Conservation (phyloP, 2,329 filamentous ascomycete species). For the Hansfordia pulvinata region DNA sequence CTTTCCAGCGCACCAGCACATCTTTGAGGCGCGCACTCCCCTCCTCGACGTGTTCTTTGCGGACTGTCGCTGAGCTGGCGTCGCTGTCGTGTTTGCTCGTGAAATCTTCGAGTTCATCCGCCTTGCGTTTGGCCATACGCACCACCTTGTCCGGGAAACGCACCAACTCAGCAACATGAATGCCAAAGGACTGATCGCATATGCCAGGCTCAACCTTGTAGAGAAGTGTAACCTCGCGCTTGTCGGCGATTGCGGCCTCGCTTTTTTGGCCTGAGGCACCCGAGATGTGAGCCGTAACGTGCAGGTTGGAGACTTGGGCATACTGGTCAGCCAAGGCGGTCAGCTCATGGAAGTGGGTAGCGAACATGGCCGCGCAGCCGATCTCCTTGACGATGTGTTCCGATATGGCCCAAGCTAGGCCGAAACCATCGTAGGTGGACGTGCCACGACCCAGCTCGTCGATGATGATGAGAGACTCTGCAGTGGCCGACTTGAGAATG, state of each 20-base stretch:
- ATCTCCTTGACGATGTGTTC: constrained; percentile 96
- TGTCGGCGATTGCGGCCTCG: constrained; percentile 29
- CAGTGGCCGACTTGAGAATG: constrained; percentile 91
- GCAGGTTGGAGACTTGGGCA: constrained; percentile 79
- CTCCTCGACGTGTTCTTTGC: constrained; percentile 77
- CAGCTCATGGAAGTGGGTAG: constrained; percentile 96
- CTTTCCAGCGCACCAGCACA: constrained; percentile 75
- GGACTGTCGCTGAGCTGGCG: constrained; percentile 42
- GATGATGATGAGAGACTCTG: constrained; percentile 94
- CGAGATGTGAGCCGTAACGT: constrained; percentile 88
- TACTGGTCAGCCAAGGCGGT: constrained; percentile 82
- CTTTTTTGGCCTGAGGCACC: constrained; percentile 19
- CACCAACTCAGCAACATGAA: constrained; percentile 94
- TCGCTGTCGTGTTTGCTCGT: constrained; percentile 58
- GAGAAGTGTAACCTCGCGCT: constrained; percentile 81
- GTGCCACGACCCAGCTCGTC: constrained; percentile 94
- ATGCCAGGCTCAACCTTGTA: constrained; percentile 96
- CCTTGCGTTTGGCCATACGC: constrained; percentile 98
- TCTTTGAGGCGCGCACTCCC: constrained; percentile 77
- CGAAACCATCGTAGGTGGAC: constrained; percentile 96
- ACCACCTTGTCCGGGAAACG: constrained; percentile 95
- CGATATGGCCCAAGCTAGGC: constrained; percentile 96
- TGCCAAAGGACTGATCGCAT: constrained; percentile 95
- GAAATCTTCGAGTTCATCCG: constrained; percentile 95
- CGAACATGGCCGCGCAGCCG: constrained; percentile 85